Evolutionary conservation across 805 yeast genomes (phyloP), one percentile per base, ranked within the genome.

Genomic region (Pichia scutulata): DNA sequence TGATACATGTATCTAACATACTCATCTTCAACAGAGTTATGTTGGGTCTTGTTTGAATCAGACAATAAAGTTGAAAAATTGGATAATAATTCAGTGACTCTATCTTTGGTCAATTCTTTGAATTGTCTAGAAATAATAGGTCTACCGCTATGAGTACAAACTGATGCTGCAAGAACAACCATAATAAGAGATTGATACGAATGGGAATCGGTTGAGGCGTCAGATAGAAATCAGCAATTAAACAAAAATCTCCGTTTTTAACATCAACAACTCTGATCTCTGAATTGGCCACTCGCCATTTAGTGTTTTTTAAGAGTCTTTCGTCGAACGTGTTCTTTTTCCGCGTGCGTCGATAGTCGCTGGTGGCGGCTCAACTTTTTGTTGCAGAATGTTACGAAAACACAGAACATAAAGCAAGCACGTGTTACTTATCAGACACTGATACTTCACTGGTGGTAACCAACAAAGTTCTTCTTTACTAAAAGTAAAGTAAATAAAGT

Each of bases 21-120:
- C 47, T 86, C 95, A 64, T 87, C 95, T 68, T 93, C 99, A 30
- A 89, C 93, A 12, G 95, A 86, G 45, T 98, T 92, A 67, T 90
- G 96, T 70, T 89, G 96, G 41, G 84, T 77, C 46, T 78, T 74
- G 45, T 76, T 76, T 23, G 81, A 76, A 49, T 81, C 80, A 43
- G 86, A 75, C 48, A 90, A 78, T 57, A 93, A 75, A 52, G 84
- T 72, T 50, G 97, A 96, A 69, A 92, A 89, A 58, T 82, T 84
- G 26, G 96, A 84, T 62, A 93, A 73, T 54, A 93, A 74, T 46
- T 89, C 87, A 39, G 93, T 83, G 60, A 90, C 89, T 58, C 95
- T 76, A 62, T 90, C 95, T 63, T 84, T 84, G 45, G 86, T 74
- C 59, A 93, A 70, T 55, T 89, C 97, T 54, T 81, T 78, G 71